These are phyloP conservation scores for Lichtheimia ramosa DNA, from an alignment of 371 early-diverging fungal species.

Conservation along the genomic window DNA sequence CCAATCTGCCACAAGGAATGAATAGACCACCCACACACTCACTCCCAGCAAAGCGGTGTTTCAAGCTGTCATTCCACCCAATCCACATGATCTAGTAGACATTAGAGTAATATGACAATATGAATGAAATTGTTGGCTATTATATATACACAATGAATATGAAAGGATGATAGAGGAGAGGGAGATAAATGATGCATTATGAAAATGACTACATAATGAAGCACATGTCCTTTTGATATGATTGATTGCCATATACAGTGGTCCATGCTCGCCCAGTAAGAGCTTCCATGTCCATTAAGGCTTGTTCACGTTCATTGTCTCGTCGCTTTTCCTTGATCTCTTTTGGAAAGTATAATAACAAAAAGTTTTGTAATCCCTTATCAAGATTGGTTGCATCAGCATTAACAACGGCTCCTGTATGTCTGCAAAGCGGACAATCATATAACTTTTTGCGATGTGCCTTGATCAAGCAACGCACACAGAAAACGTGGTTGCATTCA, in stretches of 20 bases:
- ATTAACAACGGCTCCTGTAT: conserved; percentile 53
- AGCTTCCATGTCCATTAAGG: conserved; percentile 49
- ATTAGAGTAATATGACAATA: background rate
- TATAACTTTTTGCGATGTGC: conserved; percentile 57
- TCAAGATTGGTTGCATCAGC: conserved; percentile 67
- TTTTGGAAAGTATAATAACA: conserved; percentile 71
- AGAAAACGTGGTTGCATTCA: conserved; percentile 70
- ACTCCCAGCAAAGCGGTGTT: no score
- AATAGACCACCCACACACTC: no score
- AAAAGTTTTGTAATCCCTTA: conserved; percentile 57
- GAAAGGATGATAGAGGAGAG: background rate
- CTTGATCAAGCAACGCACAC: conserved; percentile 73
- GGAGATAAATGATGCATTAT: no score
- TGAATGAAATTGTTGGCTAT: background rate
- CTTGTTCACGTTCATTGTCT: conserved; percentile 64
- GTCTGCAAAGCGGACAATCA: conserved; percentile 74
- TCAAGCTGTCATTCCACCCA: no score
- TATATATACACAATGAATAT: conserved; percentile 1
- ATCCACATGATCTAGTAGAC: no score
- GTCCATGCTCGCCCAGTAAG: conserved; percentile 27
- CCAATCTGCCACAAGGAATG: no score
- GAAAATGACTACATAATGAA: conserved; percentile 12
- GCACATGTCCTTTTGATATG: conserved; percentile 1
- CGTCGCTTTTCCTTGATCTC: conserved; percentile 70
- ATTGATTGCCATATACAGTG: background rate